These are phyloP conservation scores for Ormosia emarginata DNA, from an alignment of 306 rosid species.

Conservation along the genomic window DNA sequence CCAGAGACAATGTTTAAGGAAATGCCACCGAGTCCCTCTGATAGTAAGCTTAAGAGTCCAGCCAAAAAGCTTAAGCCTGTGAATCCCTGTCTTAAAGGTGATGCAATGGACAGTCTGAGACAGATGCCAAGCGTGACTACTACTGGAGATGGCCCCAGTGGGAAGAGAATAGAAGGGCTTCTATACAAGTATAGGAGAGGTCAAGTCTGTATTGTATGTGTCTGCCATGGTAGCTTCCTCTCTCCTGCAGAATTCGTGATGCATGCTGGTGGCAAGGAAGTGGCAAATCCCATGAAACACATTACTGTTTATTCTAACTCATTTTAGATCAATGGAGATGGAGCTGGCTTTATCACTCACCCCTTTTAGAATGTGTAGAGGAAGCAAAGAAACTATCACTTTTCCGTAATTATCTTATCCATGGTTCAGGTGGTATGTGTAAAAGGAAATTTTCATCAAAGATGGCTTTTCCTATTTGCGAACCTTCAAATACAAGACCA, in stretches of 20 bases:
- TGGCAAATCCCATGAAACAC: constrained; percentile 59
- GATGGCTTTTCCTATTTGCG: neutral
- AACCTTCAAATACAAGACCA: neutral
- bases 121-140: constrained; percentile 53
- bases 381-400: neutral
- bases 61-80: constrained; percentile 30
- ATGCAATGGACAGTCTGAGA: constrained; percentile 27
- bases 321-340: constrained; percentile 19
- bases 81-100: constrained; percentile 11
- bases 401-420: neutral
- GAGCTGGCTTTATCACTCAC: neutral
- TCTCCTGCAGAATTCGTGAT: constrained; percentile 64
- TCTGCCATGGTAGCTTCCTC: constrained; percentile 68
- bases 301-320: constrained; percentile 42
- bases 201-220: constrained; percentile 54
- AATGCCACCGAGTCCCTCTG: neutral
- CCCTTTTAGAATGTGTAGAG: neutral
- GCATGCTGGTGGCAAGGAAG: constrained; percentile 59
- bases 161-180: constrained; percentile 58
- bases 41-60: constrained; percentile 3
- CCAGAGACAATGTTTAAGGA: neutral
- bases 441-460: neutral
- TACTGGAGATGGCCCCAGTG: constrained; percentile 51
- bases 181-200: constrained; percentile 44
- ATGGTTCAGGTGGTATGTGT: neutral